Conservation (phyloP, 495 filamentous ascomycete species). For the Trichoderma reesei region DNA sequence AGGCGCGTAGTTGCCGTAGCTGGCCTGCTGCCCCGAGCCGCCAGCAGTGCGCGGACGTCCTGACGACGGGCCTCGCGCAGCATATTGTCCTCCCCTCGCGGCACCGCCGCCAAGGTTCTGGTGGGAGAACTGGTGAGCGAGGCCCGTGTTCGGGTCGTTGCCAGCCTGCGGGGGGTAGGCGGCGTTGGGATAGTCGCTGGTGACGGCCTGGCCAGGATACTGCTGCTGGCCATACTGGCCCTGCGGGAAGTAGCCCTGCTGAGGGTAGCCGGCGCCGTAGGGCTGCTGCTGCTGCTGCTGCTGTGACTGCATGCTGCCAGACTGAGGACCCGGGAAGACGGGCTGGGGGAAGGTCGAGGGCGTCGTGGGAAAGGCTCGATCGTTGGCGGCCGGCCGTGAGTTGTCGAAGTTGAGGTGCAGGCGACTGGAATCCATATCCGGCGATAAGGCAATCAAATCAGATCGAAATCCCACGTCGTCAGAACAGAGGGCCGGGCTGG, state of each 20-base stretch:
- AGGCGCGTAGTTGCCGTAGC: constrained; percentile 51
- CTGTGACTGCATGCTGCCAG: constrained; percentile 42
- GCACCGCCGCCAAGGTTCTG: constrained; percentile 72
- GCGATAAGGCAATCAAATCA: constrained; percentile 7
- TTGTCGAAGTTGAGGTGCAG: constrained; percentile 64
- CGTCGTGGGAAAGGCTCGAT: constrained; percentile 88
- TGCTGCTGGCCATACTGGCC: constrained; percentile 28
- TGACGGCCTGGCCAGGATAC: constrained; percentile 14
- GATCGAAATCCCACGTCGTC: no score
- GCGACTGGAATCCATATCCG: constrained; percentile 45
- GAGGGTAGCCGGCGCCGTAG: constrained; percentile 13
- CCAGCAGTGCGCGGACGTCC: constrained; percentile 74
- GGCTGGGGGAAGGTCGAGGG: constrained; percentile 94
- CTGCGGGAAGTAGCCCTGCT: constrained; percentile 23
- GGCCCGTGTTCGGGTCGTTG: constrained; percentile 68
- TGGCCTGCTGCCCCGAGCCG: constrained; percentile 43
- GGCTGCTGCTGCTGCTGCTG: constrained; percentile 18
- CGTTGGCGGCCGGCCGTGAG: constrained; percentile 49
- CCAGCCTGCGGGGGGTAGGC: constrained; percentile 50
- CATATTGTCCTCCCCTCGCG: constrained; percentile 55
- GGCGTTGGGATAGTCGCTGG: constrained; percentile 25
- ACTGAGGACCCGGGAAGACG: constrained; percentile 43
- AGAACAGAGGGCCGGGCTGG: no score
- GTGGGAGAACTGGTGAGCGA: constrained; percentile 93
- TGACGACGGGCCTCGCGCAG: constrained; percentile 53